Base-by-base conservation (phyloP, 140 eudicot species). In the Senecio squalidus region DNA sequence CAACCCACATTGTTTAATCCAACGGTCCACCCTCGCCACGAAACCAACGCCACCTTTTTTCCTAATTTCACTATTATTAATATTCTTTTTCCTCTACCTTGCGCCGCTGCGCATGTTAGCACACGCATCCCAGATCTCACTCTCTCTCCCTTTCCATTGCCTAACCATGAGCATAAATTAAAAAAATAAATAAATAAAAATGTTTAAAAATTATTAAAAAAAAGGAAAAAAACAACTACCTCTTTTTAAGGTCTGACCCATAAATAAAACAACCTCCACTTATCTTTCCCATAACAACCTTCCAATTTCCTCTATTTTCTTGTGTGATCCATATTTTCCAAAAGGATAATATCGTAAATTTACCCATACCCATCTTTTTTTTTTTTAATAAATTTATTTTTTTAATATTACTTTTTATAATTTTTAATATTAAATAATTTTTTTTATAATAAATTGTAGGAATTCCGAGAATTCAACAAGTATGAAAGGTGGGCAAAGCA, bases 401-500 rank as follows among this genome's bases (percentile, higher is more conserved):
- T 43, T 43, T 18, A 30, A 74, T 24, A 33, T 36, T 34, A 15
- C 26, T 52, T 22, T 50, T 2, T 34, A n/a, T 54, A 29, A 24
- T 15, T 41, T 27, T 48, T 47, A 1, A 40, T 20, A 11, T 38
- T 30, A 20, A 20, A 34, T 53, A 46, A 6, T 36, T 51, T 23
- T 44, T 51, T 59, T 41, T 29, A 17, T 56, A 56, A 3, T 5
- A 22, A 49, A 22, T 45, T 44, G 55, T 39, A 88, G 96, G 84
- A 84, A 88, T 74, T 68, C 59, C 22, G 94, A 81, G 68, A 63
- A 67, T 22, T 59, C 84, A 46, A 64, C 60, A 67, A 84, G 50
- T 44, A 17, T 52, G 41, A 88, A 84, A 94, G 81, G 80, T 74
- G 89, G 79, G 15, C 84, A 81, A 20, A 69, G 81, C 72, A 88